These are phyloP conservation scores for Penicillium sp. DNA, from an alignment of 2,329 filamentous ascomycete genomes.

Conservation along the genomic window DNA sequence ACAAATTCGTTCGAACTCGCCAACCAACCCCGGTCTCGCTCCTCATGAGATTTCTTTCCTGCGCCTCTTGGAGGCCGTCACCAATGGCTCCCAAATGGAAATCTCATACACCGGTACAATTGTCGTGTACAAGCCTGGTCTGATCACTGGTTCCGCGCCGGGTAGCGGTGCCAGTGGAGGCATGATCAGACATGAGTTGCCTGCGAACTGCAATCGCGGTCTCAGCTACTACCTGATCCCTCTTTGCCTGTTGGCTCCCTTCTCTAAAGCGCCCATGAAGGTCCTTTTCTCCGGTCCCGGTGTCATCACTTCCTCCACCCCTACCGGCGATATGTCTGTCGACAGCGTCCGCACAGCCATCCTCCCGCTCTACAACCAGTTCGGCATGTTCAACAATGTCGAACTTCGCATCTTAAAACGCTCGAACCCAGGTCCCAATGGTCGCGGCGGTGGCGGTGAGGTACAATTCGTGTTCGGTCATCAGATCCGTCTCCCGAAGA, in stretches of 20 bases:
- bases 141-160: slow-evolving; percentile 82
- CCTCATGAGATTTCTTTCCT: slow-evolving; percentile 95
- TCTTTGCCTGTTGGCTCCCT: slow-evolving; percentile 86
- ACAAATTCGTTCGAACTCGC: slow-evolving; percentile 84
- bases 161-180: slow-evolving; percentile 72
- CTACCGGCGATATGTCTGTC: slow-evolving; percentile 81
- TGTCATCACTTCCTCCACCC: slow-evolving; percentile 85
- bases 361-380: slow-evolving; percentile 83
- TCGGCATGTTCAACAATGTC: slow-evolving; percentile 83
- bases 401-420: slow-evolving; percentile 80
- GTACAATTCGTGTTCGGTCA: slow-evolving; percentile 94
- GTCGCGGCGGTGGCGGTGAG: slow-evolving; percentile 79
- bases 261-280: slow-evolving; percentile 88
- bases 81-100: slow-evolving; percentile 92
- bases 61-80: slow-evolving; percentile 88
- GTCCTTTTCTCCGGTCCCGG: slow-evolving; percentile 87
- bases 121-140: slow-evolving; percentile 84
- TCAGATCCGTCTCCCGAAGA: slow-evolving; percentile 91
- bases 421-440: slow-evolving; percentile 73
- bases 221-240: slow-evolving; percentile 91
- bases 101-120: slow-evolving; percentile 96
- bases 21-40: slow-evolving; percentile 83
- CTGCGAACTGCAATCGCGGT: slow-evolving; percentile 73
- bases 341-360: slow-evolving; percentile 93
- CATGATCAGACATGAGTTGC: slow-evolving; percentile 78